phyloP scores from a whole-genome alignment of 164 flowering plant species.

The Umbellularia californica region DNA sequence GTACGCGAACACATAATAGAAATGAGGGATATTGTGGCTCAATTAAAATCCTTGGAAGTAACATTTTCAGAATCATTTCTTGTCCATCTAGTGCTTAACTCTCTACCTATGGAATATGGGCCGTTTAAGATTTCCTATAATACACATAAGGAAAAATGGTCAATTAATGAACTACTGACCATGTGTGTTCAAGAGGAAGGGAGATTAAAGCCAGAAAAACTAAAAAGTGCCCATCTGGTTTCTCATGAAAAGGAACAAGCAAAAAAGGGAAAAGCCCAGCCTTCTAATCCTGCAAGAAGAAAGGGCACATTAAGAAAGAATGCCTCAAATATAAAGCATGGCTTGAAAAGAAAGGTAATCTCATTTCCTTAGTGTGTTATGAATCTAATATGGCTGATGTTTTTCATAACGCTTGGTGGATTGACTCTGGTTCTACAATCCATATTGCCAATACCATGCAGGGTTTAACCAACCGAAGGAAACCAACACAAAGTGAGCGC shows the following conservation, averaged over 20 bases:
- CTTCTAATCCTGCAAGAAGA: background rate
- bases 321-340: background rate
- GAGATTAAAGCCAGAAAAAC: background rate
- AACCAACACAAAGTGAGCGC: background rate
- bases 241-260: background rate
- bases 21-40: background rate
- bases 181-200: slow-evolving; percentile 1
- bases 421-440: background rate
- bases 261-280: background rate
- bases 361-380: background rate
- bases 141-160: background rate
- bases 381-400: background rate
- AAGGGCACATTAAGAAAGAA: background rate
- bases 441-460: background rate
- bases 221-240: background rate
- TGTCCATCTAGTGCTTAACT: too few species aligned
- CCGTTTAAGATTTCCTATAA: slow-evolving; percentile 10
- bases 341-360: background rate
- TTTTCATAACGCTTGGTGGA: background rate
- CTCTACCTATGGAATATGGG: too few species aligned
- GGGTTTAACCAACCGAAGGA: background rate
- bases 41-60: background rate
- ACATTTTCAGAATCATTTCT: too few species aligned
- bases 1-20: background rate
- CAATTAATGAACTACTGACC: background rate